Evolutionary conservation across 805 yeast species (phyloP).

Genomic region (Sugiyamaella lignohabitans): DNA sequence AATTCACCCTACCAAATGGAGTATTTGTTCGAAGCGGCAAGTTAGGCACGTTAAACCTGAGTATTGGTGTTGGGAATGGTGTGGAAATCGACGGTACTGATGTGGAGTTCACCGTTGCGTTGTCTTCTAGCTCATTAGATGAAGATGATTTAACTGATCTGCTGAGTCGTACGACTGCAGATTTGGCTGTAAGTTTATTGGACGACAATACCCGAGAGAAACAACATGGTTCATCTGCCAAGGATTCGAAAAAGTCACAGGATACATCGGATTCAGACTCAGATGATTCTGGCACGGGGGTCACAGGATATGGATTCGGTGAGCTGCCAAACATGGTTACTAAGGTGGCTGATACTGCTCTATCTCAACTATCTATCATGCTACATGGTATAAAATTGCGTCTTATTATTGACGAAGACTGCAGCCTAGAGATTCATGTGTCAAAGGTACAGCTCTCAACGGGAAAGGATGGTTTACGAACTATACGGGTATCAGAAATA

Average conservation of each 20-base stretch:
- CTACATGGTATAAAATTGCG: conserved; percentile 17
- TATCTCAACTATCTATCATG: conserved; percentile 28
- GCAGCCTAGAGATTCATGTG: conserved; percentile 6
- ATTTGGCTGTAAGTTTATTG: conserved; percentile 57
- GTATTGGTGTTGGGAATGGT: conserved; percentile 64
- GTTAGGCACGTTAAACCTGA: conserved; percentile 47
- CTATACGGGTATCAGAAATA: conserved; percentile 2
- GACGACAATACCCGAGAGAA: neutral
- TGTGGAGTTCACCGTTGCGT: conserved; percentile 44
- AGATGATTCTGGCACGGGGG: conserved; percentile 9
- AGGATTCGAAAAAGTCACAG: neutral
- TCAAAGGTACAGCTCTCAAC: conserved; percentile 7
- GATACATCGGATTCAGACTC: neutral
- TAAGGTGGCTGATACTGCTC: conserved; percentile 35
- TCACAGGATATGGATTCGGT: conserved; percentile 28
- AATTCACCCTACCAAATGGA: conserved; percentile 55
- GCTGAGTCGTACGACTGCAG: conserved; percentile 67
- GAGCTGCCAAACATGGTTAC: conserved; percentile 26
- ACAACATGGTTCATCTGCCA: neutral
- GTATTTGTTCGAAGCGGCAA: conserved; percentile 55
- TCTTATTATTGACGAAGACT: conserved; percentile 20
- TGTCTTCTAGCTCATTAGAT: conserved; percentile 27
- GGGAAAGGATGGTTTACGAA: conserved; percentile 5
- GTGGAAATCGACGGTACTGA: conserved; percentile 54
- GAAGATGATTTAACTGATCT: conserved; percentile 39